Evolutionary conservation across 495 filamentous ascomycete genomes (phyloP).

Genomic region (Penicillium robsamsonii): DNA sequence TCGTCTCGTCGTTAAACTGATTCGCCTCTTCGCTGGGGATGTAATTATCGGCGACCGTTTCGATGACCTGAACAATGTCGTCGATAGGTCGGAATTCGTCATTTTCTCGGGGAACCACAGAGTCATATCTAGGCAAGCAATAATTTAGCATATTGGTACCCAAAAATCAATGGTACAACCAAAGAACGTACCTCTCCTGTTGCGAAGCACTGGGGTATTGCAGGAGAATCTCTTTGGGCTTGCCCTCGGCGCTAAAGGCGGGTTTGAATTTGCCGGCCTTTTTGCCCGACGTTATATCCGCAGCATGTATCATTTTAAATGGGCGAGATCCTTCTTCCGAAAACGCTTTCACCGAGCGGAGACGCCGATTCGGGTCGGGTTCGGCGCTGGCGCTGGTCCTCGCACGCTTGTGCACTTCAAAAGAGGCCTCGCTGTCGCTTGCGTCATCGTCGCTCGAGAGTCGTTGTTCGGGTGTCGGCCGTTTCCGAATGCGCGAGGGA

Average conservation of each 20-base stretch:
- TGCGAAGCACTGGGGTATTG: conserved; percentile 72
- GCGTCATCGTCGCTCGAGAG: conserved; percentile 52
- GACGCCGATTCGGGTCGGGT: conserved; percentile 55
- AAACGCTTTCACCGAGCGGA: conserved; percentile 62
- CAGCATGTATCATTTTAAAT: conserved; percentile 63
- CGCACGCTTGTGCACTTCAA: conserved; percentile 48
- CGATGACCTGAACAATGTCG: conserved; percentile 79
- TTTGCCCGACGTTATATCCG: conserved; percentile 57
- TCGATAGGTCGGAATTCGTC: conserved; percentile 79
- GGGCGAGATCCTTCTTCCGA: conserved; percentile 51
- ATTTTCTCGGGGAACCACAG: conserved; percentile 70
- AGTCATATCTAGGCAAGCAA: conserved; percentile 59
- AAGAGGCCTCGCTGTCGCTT: conserved; percentile 47
- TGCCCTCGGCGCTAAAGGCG: conserved; percentile 47
- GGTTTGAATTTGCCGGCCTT: conserved; percentile 48
- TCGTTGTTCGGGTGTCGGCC: conserved; percentile 46
- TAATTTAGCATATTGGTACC: conserved; percentile 8
- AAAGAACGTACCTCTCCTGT: conserved; percentile 59
- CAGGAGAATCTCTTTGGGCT: conserved; percentile 54
- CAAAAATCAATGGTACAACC: background rate
- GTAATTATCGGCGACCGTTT: conserved; percentile 70
- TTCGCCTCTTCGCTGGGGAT: conserved; percentile 63
- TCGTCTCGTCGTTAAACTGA: conserved; percentile 67
- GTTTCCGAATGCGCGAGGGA: conserved; percentile 41
- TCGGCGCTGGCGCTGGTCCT: conserved; percentile 44